A percentile compares a stretch with the other conserved stretches of the same genome.
Evolutionary conservation across 2,329 filamentous ascomycete genomes (phyloP).

Genomic region (Apiospora marii): DNA sequence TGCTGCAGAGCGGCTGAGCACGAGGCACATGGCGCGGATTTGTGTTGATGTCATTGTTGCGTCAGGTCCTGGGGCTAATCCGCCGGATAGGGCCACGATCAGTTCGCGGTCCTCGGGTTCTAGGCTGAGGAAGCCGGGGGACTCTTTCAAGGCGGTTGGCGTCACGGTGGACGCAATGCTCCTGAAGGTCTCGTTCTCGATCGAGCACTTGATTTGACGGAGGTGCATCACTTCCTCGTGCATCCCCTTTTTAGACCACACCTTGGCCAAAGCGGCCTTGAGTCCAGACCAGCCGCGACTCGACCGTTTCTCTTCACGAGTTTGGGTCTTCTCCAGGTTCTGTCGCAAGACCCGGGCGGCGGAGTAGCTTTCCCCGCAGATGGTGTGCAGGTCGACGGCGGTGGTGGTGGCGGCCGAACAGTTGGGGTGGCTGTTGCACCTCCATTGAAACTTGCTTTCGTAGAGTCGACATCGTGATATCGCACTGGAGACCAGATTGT

Average conservation of each 20-base stretch:
- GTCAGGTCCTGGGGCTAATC: background rate
- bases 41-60: background rate
- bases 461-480: background rate
- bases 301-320: background rate
- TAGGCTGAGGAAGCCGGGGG: background rate
- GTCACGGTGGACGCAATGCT: background rate
- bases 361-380: background rate
- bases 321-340: background rate
- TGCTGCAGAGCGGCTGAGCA: background rate
- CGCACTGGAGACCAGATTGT: background rate
- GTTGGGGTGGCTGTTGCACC: background rate
- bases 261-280: background rate
- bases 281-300: background rate
- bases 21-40: background rate
- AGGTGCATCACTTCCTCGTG: background rate
- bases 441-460: background rate
- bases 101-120: background rate
- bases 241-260: conserved; percentile 18
- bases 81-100: background rate
- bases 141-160: background rate
- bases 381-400: background rate
- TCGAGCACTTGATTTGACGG: background rate
- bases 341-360: background rate
- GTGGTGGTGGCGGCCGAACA: too few species aligned
- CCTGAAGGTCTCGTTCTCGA: background rate